Base-by-base conservation (phyloP, 192 early-diverging fungal species). In the Podila clonocystis region DNA sequence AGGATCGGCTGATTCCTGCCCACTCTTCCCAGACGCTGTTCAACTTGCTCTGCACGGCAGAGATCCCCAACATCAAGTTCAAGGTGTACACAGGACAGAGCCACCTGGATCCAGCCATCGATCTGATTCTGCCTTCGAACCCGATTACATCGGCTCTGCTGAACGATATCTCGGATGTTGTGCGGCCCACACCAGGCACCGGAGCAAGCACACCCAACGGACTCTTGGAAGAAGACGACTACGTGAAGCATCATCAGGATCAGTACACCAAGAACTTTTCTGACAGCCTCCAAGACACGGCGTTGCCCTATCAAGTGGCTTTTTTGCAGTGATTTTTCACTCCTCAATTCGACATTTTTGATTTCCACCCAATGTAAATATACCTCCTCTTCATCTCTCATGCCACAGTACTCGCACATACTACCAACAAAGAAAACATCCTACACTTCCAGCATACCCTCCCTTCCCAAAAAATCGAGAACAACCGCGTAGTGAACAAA, bases 1-100 rank as follows among this genome's bases (percentile, higher is more conserved):
- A 55, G 38, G 77, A 80, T 50, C 70, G 77, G 4, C 30, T 80
- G 20, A 69, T 80, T 20, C 77, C 77, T 52, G 70, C 77, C 0
- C 71, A 73, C 34, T 80, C 77, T 5, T 80, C 77, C 7, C 66
- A 72, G 20, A 80, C 77, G 0, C 28, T 80, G 26, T 80, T 80
- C 57, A 63, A 64, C 50, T 29, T 80, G 31, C 70, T 80, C 5
- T 80, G 77, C 26, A 26, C 70, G 34, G 77, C 77, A 26, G 77
- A 80, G 65, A 80, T 80, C 60, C 70, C 70, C 15, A 80, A 80
- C 49, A 80, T 69, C 70, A 80, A 80, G 58, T 80, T 69, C 62
- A 80, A 80, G 70, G 38, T 80, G 22, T 80, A 80, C 36, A 80
- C 70, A 12, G 77, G 77, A 11, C 77, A 73, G 58, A 60, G 66